Base-by-base conservation (phyloP, 768 basidiomycete genomes). In the Chiua virens region DNA sequence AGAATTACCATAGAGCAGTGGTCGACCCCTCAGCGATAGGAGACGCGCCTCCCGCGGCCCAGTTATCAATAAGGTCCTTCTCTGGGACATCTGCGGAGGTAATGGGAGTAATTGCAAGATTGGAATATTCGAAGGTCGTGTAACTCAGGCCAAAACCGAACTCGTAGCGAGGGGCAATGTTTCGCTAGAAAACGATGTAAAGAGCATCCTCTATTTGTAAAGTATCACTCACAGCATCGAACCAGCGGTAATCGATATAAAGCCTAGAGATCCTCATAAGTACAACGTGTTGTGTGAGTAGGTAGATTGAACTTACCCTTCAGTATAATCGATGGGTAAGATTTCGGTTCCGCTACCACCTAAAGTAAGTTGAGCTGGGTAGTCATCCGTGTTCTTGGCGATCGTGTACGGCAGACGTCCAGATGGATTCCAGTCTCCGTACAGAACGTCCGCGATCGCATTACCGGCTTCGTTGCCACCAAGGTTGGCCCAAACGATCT, bases 91-190 rank as follows among this genome's bases (percentile, higher is more conserved):
- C 71, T 30, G 66, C 64, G 17, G 57, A 50, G 9, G 61, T 46
- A 5, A 87, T 65, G n/a, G n/a, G n/a, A n/a, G n/a, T n/a, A n/a
- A n/a, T n/a, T n/a, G n/a, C n/a, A n/a, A n/a, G n/a, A n/a, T 78
- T 71, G 37, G 76, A 80, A 66, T 92, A 94, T 30, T 78, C 69
- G 67, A 95, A 98, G 2, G 71, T 78, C 36, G 94, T 87, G 73
- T 97, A 98, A 50, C 85, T 88, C 62, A 95, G 66, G 0, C 94
- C 94, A 64, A 85, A 95, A 5, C 94, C 94, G 65, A 98, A 98
- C 63, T 91, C 89, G 61, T 83, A 92, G 35, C 88, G 87, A 4
- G 91, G 91, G 1, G 76, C 76, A 55, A 92, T 89, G 55, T 85
- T 79, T 67, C 80, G 73, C 80, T 86, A 30, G 22, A 0, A 25